These are phyloP conservation scores for Chamaecyparis obtusa DNA, from an alignment of 75 land plant genomes.

Conservation along the genomic window DNA sequence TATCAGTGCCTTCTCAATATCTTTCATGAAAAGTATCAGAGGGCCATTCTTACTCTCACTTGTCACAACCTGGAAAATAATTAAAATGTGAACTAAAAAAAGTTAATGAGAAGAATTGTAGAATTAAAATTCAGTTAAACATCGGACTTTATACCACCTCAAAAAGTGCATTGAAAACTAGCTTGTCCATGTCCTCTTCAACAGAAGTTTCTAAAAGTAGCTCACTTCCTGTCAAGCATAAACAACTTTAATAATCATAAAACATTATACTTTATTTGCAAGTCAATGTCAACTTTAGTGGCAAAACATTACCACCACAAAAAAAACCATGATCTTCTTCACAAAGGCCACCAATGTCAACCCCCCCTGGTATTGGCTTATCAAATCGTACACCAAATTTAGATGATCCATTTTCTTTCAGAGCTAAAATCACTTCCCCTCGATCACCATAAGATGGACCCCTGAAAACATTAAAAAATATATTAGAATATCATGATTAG, in stretches of 20 bases:
- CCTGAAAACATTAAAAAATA: constrained; percentile 20
- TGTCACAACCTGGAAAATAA: constrained; percentile 49
- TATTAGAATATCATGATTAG: neutral
- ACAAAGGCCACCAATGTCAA: constrained; percentile 72
- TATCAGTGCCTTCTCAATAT: constrained; percentile 53
- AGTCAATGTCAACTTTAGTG: neutral
- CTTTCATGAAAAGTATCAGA: constrained; percentile 66
- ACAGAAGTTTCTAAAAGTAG: constrained; percentile 20
- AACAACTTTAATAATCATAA: neutral
- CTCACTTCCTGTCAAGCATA: constrained; percentile 30
- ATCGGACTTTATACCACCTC: constrained; percentile 40
- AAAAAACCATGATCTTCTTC: constrained; percentile 80
- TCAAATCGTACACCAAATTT: constrained; percentile 89
- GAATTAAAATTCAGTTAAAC: neutral
- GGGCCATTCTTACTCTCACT: constrained; percentile 66
- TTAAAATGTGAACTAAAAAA: neutral
- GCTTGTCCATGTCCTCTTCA: constrained; percentile 19
- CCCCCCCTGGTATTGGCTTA: constrained; percentile 60
- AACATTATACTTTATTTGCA: neutral
- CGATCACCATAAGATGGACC: constrained; percentile 61
- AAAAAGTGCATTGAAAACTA: constrained; percentile 33
- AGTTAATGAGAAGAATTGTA: neutral
- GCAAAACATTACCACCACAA: constrained; percentile 47
- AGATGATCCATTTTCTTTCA: constrained; percentile 62
- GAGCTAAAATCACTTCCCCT: constrained; percentile 62